Evolutionary conservation across 805 yeast species (phyloP), one percentile per base, ranked within the genome.

Genomic region (Maudiozyma turicensis): DNA sequence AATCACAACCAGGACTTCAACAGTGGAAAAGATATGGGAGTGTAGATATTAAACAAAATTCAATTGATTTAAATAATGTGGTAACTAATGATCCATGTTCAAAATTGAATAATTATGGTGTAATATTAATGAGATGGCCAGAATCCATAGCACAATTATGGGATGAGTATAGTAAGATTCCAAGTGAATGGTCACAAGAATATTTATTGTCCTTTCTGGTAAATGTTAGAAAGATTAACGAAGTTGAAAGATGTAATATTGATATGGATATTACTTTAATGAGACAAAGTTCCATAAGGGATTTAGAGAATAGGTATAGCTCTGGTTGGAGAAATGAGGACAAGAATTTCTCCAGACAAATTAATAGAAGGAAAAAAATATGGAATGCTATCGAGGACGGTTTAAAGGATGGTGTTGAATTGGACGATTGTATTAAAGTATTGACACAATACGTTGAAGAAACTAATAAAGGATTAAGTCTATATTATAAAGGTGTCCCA

Each of bases 351-450:
- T 62, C 66, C 1, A 50, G 66, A 40, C 66, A 62, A 48, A 57
- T 62, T n/a, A 62, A 62, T 46, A 58, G 66, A 39, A 50, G 66
- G 28, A 62, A 62, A 50, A 62, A 62, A 40, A 59, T 62, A 29
- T 63, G 65, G 66, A 54, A 52, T 32, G 54, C 63, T 5, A 60
- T 63, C 40, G 66, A 63, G 44, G 58, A 54, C 28, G 65, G 65
- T 3, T 37, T 61, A 29, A 46, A 47, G 14, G 59, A 58, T 48
- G 64, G 63, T 4, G 40, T 63, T 13, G 35, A 54, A 8, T 40
- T 61, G 45, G 48, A 56, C 4, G 58, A 51, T 9, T 62, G 66
- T 47, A 56, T 59, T 33, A 32, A 37, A 7, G 50, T 57, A 26
- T 33, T 62, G n/a, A 65, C 61, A 38, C 51, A 47, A 1, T 57